Evolutionary conservation across 1,284 basidiomycete genomes (phyloP), one percentile per base, ranked within the genome.

Genomic region (Pisolithus thermaeus): DNA sequence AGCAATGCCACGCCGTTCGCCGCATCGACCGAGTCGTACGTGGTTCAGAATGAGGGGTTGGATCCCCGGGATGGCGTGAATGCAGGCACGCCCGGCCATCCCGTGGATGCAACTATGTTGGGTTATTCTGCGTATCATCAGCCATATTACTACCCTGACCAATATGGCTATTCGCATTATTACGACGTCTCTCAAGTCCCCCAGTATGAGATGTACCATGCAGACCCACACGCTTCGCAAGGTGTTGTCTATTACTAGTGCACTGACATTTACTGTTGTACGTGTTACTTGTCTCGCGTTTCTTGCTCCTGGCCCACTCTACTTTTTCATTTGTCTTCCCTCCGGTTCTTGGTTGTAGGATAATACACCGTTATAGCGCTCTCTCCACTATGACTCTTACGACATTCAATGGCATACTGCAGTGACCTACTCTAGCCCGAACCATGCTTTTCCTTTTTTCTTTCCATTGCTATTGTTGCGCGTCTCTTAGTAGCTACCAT

Each of bases 191-290:
- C 80, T 47, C 83, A 80, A 57, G 69, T 73, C 57, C 75, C 79
- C 61, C 78, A 78, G 57, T 87, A 86, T 65, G 83, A 86, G 58
- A 74, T 79, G 73, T 87, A 86, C 63, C 72, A 75, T 43, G 66
- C 73, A 54, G 78, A 81, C 55, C 75, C 65, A 45, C 68, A 75
- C 52, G 59, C 72, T 46, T 70, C 77, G 56, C 77, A 78, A 63
- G 75, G 79, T 57, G 75, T 76, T 57, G 86, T 83, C 68, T 84
- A 83, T 25, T 43, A 43, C 27, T 43, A 27, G 27, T 27, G 27
- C 23, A n/a, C 68, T 84, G 72, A 73, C 53, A 55, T 58, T 12
- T 44, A 50, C 41, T 49, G 7, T 25, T 44, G 46, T 45, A 51
- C 52, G 46, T 41, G 40, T 50, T 47, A 38, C 38, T 53, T 47